A percentile compares a stretch with the other conserved stretches of the same genome.
phyloP scores from a whole-genome alignment of 768 basidiomycete genomes.

The Serendipita vermifera region DNA sequence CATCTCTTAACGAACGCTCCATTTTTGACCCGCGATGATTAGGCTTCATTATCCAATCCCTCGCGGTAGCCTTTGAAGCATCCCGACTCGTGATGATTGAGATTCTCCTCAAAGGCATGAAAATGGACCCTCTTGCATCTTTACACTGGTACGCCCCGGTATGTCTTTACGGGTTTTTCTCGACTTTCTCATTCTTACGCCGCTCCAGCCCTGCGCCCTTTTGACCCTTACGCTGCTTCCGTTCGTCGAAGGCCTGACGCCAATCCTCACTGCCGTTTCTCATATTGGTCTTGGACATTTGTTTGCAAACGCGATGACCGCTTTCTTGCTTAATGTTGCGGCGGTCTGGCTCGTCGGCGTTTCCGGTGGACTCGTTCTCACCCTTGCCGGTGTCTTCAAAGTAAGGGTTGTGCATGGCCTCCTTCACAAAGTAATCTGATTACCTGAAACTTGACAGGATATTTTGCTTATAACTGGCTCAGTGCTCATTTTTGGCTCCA shows the following conservation, averaged over 20 bases:
- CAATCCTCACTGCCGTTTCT: slow-evolving; percentile 57
- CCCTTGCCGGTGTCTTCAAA: slow-evolving; percentile 90
- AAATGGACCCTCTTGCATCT: slow-evolving; percentile 95
- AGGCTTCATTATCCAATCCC: slow-evolving; percentile 79
- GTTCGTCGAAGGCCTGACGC: slow-evolving; percentile 83
- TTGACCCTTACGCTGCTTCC: slow-evolving; percentile 81
- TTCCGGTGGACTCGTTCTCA: slow-evolving; percentile 77
- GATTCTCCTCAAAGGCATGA: slow-evolving; percentile 82
- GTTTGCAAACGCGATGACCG: slow-evolving; percentile 70
- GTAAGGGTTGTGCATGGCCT: slow-evolving; percentile 27
- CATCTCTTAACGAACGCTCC: background rate
- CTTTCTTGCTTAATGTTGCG: slow-evolving; percentile 82
- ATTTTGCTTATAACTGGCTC: slow-evolving; percentile 89
- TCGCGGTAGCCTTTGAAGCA: slow-evolving; percentile 84
- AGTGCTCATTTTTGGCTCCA: slow-evolving; percentile 70
- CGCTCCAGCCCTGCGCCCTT: slow-evolving; percentile 66
- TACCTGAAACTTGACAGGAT: slow-evolving; percentile 57
- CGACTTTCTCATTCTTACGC: background rate
- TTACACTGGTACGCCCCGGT: slow-evolving; percentile 91
- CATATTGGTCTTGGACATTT: slow-evolving; percentile 51
- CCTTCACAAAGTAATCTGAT: slow-evolving; percentile 11
- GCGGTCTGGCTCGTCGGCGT: slow-evolving; percentile 89
- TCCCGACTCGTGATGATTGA: slow-evolving; percentile 94
- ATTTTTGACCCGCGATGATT: no score
- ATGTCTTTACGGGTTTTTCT: slow-evolving; percentile 9